Evolutionary conservation across 331 rosid genomes (phyloP).

Genomic region (Acacia pycnantha): DNA sequence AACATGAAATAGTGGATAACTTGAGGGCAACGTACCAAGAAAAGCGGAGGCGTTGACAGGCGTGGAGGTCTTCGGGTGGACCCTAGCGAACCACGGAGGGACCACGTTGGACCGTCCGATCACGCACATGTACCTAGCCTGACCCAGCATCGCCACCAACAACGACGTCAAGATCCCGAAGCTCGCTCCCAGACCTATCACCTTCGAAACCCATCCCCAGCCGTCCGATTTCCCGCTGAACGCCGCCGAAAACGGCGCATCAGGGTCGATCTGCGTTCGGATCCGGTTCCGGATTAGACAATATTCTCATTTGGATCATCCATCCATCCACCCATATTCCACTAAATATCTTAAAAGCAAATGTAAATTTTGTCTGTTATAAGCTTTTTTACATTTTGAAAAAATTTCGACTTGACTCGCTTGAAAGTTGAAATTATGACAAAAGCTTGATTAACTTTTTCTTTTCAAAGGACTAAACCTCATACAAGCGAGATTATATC

Average conservation of each 20-base stretch:
- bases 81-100: conserved; percentile 91
- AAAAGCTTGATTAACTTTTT: neutral
- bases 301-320: neutral
- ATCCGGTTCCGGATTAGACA: neutral
- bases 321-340: neutral
- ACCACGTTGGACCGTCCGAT: conserved; percentile 92
- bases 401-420: neutral
- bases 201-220: conserved; percentile 82
- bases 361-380: neutral
- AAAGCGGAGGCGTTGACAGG: conserved; percentile 97
- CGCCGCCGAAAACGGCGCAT: conserved; percentile 86
- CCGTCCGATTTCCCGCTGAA: conserved; percentile 58
- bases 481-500: neutral
- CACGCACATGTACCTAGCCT: conserved; percentile 97
- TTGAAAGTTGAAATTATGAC: neutral
- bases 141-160: conserved; percentile 96
- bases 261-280: conserved; percentile 57
- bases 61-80: conserved; percentile 83
- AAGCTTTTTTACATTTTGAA: neutral
- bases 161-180: conserved; percentile 89
- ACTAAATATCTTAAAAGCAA: neutral
- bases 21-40: conserved; percentile 55
- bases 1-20: neutral
- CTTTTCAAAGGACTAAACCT: neutral
- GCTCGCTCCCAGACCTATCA: conserved; percentile 86